Conservation (phyloP, 2,329 filamentous ascomycete genomes). For the Xylaria sp. region DNA sequence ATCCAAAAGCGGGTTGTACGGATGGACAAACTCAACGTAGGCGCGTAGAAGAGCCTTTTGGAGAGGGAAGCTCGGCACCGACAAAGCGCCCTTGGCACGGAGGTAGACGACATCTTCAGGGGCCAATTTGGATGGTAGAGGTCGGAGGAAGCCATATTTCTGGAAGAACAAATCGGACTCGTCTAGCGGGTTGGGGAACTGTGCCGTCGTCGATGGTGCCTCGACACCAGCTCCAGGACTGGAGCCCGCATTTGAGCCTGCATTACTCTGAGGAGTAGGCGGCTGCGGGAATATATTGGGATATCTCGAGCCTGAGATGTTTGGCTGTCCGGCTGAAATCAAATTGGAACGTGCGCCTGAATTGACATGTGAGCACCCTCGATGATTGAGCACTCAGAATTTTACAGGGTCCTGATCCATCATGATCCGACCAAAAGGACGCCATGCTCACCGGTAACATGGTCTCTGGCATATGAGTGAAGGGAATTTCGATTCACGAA, state of each 20-base stretch:
- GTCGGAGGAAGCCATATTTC: conserved; percentile 67
- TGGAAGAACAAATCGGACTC: conserved; percentile 45
- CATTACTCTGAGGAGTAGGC: conserved; percentile 23
- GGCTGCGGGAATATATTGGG: conserved; percentile 33
- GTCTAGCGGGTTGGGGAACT: conserved; percentile 45
- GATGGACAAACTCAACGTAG: conserved; percentile 86
- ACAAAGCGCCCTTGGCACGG: conserved; percentile 75
- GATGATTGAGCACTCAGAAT: conserved; percentile 15
- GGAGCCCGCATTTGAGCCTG: conserved; percentile 15
- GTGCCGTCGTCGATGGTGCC: conserved; percentile 35
- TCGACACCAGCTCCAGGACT: conserved; percentile 25
- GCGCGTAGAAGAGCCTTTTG: conserved; percentile 76
- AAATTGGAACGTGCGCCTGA: conserved; percentile 29
- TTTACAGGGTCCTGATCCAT: not conserved
- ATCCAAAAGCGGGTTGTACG: conserved; percentile 87
- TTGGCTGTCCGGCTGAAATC: conserved; percentile 30
- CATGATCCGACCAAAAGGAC: conserved; percentile 3
- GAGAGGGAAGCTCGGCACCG: conserved; percentile 62
- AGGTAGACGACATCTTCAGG: conserved; percentile 80
- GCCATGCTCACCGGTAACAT: conserved; percentile 2
- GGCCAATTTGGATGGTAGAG: conserved; percentile 70
- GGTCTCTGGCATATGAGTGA: conserved; percentile 25
- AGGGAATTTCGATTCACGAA: not conserved
- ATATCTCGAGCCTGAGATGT: conserved; percentile 28
- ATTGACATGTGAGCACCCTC: conserved; percentile 29